These are phyloP conservation scores for Russula dissimulans DNA, from an alignment of 768 basidiomycete species.

Conservation along the genomic window DNA sequence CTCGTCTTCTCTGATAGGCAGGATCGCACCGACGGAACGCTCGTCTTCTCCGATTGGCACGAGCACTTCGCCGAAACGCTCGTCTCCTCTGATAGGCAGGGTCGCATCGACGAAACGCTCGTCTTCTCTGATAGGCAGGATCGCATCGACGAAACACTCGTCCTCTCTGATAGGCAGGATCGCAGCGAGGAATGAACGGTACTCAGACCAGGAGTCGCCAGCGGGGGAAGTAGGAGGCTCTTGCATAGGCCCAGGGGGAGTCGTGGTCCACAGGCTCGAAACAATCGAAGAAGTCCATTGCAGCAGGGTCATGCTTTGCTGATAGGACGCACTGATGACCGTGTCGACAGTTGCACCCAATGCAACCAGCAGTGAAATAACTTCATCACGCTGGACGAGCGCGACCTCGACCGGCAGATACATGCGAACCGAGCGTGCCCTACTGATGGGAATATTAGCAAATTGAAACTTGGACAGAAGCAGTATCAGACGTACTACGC, in stretches of 20 bases:
- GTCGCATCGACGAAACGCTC: too few relatives aligned
- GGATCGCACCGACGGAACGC: too few relatives aligned
- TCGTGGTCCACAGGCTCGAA: not conserved
- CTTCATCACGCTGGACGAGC: slow-evolving; percentile 20
- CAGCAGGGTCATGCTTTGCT: slow-evolving; percentile 13
- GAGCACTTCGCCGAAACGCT: not conserved
- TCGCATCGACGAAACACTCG: too few relatives aligned
- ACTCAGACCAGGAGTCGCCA: slow-evolving; percentile 1
- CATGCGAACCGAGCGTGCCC: not conserved
- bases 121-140: too few relatives aligned
- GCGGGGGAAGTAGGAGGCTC: not conserved
- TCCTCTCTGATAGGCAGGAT: not conserved
- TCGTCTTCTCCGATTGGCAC: not conserved
- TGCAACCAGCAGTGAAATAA: slow-evolving; percentile 23
- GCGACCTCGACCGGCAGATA: slow-evolving; percentile 24
- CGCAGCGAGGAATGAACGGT: not conserved
- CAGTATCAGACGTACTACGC: slow-evolving; percentile 11
- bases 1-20: too few relatives aligned
- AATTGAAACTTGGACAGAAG: not conserved
- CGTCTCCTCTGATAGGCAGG: too few relatives aligned
- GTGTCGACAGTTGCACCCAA: slow-evolving; percentile 24
- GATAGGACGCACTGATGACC: not conserved
- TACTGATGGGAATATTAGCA: not conserved
- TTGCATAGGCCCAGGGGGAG: not conserved
- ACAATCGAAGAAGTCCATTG: slow-evolving; percentile 19